A percentile compares a stretch with the other conserved stretches of the same genome.
These are phyloP conservation scores for Cystoderma amianthinum DNA, from an alignment of 768 basidiomycete genomes.

Conservation along the genomic window DNA sequence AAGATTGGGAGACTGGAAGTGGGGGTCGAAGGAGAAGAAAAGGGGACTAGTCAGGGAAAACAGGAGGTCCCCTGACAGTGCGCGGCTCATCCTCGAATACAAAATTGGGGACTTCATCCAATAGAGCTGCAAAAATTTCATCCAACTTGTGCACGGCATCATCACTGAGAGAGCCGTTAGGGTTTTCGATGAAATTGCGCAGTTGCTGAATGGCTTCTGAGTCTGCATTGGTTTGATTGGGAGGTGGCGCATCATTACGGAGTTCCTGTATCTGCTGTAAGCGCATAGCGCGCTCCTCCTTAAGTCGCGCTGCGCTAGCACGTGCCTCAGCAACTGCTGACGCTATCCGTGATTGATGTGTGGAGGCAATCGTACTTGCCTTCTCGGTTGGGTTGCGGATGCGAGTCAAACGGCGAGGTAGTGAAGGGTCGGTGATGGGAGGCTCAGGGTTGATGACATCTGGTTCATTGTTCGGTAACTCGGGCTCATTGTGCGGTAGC, in stretches of 20 bases:
- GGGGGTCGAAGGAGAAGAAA: too few relatives aligned
- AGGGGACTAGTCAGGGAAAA: too few relatives aligned
- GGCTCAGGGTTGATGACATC: too few relatives aligned
- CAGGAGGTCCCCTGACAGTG: too few relatives aligned
- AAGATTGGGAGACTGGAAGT: too few relatives aligned
- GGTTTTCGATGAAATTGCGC: neutral
- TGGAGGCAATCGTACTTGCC: too few relatives aligned
- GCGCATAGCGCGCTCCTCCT: neutral
- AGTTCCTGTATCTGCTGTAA: neutral
- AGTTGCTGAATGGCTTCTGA: neutral
- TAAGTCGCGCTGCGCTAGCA: neutral
- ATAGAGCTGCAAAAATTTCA: neutral
- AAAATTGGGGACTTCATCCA: slow-evolving; percentile 6
- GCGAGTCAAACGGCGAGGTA: too few relatives aligned
- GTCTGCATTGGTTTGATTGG: neutral
- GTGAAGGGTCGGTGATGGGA: too few relatives aligned
- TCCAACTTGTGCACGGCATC: neutral
- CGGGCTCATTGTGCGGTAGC: too few relatives aligned
- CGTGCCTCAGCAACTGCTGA: neutral
- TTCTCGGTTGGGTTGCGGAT: too few relatives aligned
- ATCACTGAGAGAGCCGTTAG: neutral
- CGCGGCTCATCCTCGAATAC: slow-evolving; percentile 5
- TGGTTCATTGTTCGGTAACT: too few relatives aligned
- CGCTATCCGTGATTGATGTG: neutral
- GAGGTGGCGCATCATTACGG: neutral